Percentiles rank a stretch among this genome's conserved stretches.
Conservation (phyloP, 2,329 filamentous ascomycete genomes). For the Claviceps sp. region DNA sequence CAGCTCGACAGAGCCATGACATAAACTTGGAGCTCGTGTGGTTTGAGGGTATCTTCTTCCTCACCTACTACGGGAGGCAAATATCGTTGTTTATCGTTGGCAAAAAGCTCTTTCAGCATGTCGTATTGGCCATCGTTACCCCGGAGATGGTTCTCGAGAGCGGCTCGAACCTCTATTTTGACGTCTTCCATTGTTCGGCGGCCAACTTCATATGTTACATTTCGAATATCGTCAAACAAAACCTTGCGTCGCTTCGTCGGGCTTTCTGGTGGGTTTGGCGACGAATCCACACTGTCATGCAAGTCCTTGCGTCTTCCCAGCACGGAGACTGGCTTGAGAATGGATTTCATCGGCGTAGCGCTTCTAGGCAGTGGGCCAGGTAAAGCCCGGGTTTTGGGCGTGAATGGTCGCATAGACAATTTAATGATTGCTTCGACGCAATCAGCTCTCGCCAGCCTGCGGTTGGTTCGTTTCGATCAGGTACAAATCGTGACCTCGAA, state of each 20-base stretch:
- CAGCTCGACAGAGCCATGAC: slow-evolving; percentile 49
- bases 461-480: neutral
- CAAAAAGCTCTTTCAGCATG: slow-evolving; percentile 45
- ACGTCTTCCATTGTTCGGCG: slow-evolving; percentile 39
- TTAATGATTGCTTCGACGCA: neutral
- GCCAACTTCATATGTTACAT: slow-evolving; percentile 41
- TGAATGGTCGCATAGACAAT: slow-evolving; percentile 19
- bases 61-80: slow-evolving; percentile 25
- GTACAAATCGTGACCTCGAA: neutral
- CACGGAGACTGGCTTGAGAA: slow-evolving; percentile 34
- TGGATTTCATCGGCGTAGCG: slow-evolving; percentile 36
- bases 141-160: slow-evolving; percentile 41
- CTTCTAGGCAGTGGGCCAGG: slow-evolving; percentile 19
- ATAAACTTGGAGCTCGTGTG: slow-evolving; percentile 45
- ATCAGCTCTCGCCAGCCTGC: neutral
- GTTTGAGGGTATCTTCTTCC: slow-evolving; percentile 35
- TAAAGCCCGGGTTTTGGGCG: slow-evolving; percentile 20
- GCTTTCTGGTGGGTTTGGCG: slow-evolving; percentile 22
- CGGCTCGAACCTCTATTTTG: slow-evolving; percentile 39
- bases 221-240: slow-evolving; percentile 44
- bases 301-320: slow-evolving; percentile 31
- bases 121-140: slow-evolving; percentile 49
- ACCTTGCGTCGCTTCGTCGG: slow-evolving; percentile 43
- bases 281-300: slow-evolving; percentile 28
- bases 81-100: slow-evolving; percentile 32